A percentile compares a stretch with the other conserved stretches of the same genome.
Evolutionary conservation across 805 yeast genomes (phyloP).

Genomic region (Sugiyamaella smithiae): DNA sequence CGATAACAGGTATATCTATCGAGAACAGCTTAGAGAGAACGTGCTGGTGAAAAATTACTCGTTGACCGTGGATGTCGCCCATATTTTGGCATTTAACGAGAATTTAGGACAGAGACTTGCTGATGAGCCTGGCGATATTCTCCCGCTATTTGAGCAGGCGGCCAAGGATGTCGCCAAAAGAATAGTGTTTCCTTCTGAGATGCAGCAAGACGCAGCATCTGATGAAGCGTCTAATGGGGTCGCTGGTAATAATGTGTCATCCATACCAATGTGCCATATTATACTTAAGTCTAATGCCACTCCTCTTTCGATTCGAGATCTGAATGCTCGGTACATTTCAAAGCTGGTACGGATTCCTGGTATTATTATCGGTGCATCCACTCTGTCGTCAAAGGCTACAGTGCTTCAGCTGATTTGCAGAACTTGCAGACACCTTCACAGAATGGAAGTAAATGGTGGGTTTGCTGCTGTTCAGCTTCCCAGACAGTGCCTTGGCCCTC

Average conservation of each 20-base stretch:
- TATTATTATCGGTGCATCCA: conserved; percentile 86
- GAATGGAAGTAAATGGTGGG: conserved; percentile 58
- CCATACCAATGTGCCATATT: conserved; percentile 80
- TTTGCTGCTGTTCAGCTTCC: conserved; percentile 73
- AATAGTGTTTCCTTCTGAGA: conserved; percentile 36
- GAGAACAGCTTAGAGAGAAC: conserved; percentile 85
- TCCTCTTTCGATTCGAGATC: conserved; percentile 69
- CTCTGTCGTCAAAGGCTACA: conserved; percentile 83
- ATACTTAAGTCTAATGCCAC: conserved; percentile 71
- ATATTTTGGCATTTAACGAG: conserved; percentile 82
- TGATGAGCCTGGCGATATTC: conserved; percentile 85
- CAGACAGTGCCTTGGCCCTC: conserved; percentile 56
- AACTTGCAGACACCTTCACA: conserved; percentile 76
- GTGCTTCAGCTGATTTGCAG: conserved; percentile 81
- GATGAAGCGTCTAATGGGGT: conserved; percentile 47
- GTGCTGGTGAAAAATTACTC: conserved; percentile 71
- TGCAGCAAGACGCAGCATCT: conserved; percentile 22
- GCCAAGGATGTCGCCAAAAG: conserved; percentile 68
- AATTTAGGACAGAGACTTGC: conserved; percentile 78
- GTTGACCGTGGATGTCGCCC: conserved; percentile 74
- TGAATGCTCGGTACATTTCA: conserved; percentile 84
- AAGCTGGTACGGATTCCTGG: conserved; percentile 91
- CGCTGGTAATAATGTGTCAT: conserved; percentile 22
- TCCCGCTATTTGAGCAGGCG: conserved; percentile 69
- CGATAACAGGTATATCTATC: conserved; percentile 73